Evolutionary conservation across 352 stramenopile species (phyloP).

Genomic region (Elongisporangium prolatum): DNA sequence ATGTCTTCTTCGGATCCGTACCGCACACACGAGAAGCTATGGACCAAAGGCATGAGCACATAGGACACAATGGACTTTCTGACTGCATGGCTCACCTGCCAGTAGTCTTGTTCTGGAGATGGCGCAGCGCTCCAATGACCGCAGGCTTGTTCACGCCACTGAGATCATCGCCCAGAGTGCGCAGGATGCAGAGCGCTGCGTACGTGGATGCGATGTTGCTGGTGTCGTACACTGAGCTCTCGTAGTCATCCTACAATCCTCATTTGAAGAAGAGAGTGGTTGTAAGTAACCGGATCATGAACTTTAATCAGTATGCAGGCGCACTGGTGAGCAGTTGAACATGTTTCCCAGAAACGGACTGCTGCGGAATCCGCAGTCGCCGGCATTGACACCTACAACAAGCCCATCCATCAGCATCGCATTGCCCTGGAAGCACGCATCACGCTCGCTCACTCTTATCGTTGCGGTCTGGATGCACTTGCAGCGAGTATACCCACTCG

Average conservation of each 20-base stretch:
- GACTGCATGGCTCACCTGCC: conserved; percentile 33
- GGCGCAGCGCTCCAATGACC: conserved; percentile 53
- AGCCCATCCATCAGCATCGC: background rate
- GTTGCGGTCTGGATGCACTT: conserved; percentile 63
- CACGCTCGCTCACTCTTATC: conserved; percentile 34
- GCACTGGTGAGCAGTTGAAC: conserved; percentile 33
- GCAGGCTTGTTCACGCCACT: conserved; percentile 65
- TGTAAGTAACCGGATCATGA: background rate
- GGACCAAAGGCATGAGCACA: conserved; percentile 1
- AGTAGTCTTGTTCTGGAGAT: conserved; percentile 70
- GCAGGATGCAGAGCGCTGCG: conserved; percentile 75
- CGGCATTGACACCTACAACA: conserved; percentile 45
- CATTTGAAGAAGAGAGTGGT: background rate
- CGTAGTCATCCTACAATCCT: conserved; percentile 34
- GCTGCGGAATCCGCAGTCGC: conserved; percentile 74
- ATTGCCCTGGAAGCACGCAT: background rate
- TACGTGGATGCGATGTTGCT: conserved; percentile 86
- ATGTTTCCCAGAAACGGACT: conserved; percentile 58
- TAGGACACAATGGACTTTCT: background rate
- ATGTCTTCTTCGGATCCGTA: conserved; percentile 84
- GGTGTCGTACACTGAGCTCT: conserved; percentile 74
- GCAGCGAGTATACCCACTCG: conserved; percentile 85
- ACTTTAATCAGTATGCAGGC: background rate
- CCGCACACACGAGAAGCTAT: conserved; percentile 65
- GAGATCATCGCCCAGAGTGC: conserved; percentile 82